Evolutionary conservation across 208 protist species (phyloP).

Genomic region (Trypanosoma melophagium): DNA sequence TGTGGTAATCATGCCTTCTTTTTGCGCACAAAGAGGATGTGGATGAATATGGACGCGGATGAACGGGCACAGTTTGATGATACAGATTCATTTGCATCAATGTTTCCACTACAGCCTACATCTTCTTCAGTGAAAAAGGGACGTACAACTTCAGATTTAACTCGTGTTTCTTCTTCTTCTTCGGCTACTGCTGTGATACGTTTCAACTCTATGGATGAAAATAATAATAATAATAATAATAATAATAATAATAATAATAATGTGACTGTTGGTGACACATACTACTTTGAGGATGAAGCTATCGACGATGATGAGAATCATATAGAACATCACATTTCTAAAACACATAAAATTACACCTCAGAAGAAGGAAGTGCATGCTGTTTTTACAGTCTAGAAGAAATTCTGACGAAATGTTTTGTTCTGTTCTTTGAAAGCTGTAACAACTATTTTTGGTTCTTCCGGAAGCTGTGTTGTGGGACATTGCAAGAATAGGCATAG

Average conservation of each 20-base stretch:
- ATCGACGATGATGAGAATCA: slow-evolving; percentile 19
- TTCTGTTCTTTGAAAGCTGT: too few relatives aligned
- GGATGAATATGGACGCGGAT: slow-evolving; percentile 44
- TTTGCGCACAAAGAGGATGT: slow-evolving; percentile 61
- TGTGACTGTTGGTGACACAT: background rate
- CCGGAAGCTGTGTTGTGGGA: background rate
- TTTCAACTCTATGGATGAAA: too few relatives aligned
- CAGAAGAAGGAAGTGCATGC: background rate
- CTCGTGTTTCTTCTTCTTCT: background rate
- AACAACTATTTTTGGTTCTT: too few relatives aligned
- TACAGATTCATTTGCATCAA: slow-evolving; percentile 35
- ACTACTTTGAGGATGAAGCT: slow-evolving; percentile 33
- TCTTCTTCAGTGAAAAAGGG: background rate
- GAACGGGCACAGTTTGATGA: slow-evolving; percentile 64
- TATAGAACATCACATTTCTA: background rate
- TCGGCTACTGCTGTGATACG: background rate
- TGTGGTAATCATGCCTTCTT: slow-evolving; percentile 63
- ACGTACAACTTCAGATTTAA: background rate
- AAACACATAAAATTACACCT: slow-evolving; percentile 4
- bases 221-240: background rate
- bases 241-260: background rate
- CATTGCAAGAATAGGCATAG: too few relatives aligned
- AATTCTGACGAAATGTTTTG: too few relatives aligned
- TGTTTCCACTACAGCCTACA: slow-evolving; percentile 45
- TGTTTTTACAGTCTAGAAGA: slow-evolving; percentile 16